Base-by-base conservation (phyloP, 495 filamentous ascomycete genomes). In the Penicillium robsamsonii region DNA sequence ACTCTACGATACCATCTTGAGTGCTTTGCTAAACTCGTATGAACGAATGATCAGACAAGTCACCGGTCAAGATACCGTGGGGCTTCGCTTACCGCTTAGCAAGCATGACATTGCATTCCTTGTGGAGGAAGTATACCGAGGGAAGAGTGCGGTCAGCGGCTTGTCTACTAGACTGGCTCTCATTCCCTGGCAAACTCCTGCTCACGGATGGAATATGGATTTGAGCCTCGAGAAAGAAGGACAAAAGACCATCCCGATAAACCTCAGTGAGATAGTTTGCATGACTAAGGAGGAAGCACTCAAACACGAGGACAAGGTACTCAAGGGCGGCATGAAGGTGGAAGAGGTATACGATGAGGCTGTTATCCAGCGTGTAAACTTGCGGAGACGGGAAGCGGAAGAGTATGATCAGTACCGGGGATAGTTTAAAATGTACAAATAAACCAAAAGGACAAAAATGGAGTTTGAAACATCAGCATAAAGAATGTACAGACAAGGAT, bases 261-360 rank as follows among this genome's bases (percentile, higher is more conserved):
- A 77, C 44, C 66, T 92, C 52, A 79, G 79, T 24, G 86, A 96
- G 29, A 69, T 99, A 33, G 94, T 97, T 5, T 89, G 89, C 62
- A 91, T 99, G 91, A 97, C 95, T 8, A 97, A 94, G 70, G 93
- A 97, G 56, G 94, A 97, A 68, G 87, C 85, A n/a, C 75, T 79
- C 11, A 77, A 78, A 50, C 94, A 98, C 66, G 89, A 93, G 65
- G 85, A 84, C 58, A 82, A 90, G 64, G 82, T 96, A 15, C 69
- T 97, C n/a, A 84, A 79, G 58, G 90, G 80, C 1, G 78, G 75
- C 5, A 89, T 87, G 77, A 75, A 48, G 13, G 79, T 79, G 10
- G 86, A 90, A 65, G 86, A 93, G 8, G 44, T 96, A 37, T 97
- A 96, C 66, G 82, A 85, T 54, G 65, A 62, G 24, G 77, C 80